Evolutionary conservation across 75 land plant genomes (phyloP), one percentile per base, ranked within the genome.

Genomic region (Cupressus sempervirens): DNA sequence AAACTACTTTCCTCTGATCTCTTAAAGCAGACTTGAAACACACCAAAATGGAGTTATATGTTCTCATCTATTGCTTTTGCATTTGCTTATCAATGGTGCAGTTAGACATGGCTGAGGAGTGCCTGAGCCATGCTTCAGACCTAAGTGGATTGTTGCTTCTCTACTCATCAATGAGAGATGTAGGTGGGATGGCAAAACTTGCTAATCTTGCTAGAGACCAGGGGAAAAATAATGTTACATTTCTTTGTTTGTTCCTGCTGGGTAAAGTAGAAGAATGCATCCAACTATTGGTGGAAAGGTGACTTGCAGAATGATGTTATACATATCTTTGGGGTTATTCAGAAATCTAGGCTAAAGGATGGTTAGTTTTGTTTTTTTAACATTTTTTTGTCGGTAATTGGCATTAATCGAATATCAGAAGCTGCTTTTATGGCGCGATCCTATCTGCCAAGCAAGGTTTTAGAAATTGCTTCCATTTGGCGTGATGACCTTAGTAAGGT

Each of bases 381-480:
- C 26, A 86, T 20, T 86, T 40, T n/a, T 40, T 45, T 53, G 29
- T 67, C 30, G 41, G 53, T 86, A 16, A 12, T 86, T 79, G 89
- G 87, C 95, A 97, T 98, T 86, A 94, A 96, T 84, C 95, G 99
- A 76, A 96, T 97, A 84, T 98, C 99, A 58, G 99, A 97, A 85
- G 99, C 99, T 88, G 99, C 99, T 84, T 91, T 97, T 86, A 94
- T 97, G 96, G 98, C 99, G 43, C 85, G 99, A 26, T 92, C 99
- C 13, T 97, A 97, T 88, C 92, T 97, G 68, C 99, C 99, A 77
- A 97, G 99, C 89, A 95, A 96, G 87, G 99, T 96, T 26, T 94
- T 98, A 76, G 96, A 93, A 84, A 91, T 97, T 35, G 93, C 94
- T 16, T 83, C 86, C 41, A 82, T 91, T 73, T 97, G 99, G 99